These are phyloP conservation scores for Hyphodiscus sp. DNA, from an alignment of 2,329 filamentous ascomycete genomes.

Conservation along the genomic window DNA sequence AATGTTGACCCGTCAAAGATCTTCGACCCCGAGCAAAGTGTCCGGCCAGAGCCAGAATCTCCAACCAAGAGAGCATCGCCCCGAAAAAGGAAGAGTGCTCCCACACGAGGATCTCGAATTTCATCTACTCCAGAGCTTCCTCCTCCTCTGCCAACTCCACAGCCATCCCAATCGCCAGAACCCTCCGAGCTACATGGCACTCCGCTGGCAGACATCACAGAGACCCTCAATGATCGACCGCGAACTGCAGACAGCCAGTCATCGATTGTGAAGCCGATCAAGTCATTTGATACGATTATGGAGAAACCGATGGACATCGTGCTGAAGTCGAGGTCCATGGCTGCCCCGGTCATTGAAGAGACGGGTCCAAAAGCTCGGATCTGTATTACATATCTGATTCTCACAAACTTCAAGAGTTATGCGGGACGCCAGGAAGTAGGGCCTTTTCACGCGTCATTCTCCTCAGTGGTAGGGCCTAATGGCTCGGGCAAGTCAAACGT, in stretches of 20 bases:
- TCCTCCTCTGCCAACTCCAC: constrained; percentile 41
- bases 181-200: constrained; percentile 44
- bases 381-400: constrained; percentile 84
- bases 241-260: constrained; percentile 42
- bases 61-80: constrained; percentile 51
- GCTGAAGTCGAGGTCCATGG: constrained; percentile 71
- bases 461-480: constrained; percentile 94
- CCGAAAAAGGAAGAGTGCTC: constrained; percentile 62
- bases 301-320: constrained; percentile 94
- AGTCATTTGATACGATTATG: constrained; percentile 68
- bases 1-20: constrained; percentile 55
- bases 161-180: constrained; percentile 51
- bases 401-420: constrained; percentile 99
- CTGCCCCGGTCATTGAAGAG: constrained; percentile 63
- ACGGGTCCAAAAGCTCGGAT: constrained; percentile 75
- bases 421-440: constrained; percentile 92
- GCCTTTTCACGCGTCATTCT: constrained; percentile 94
- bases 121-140: constrained; percentile 28
- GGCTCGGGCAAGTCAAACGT: constrained; percentile 98
- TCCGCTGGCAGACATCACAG: constrained; percentile 69
- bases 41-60: constrained; percentile 42
- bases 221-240: constrained; percentile 56
- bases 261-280: constrained; percentile 61
- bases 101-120: constrained; percentile 21
- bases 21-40: constrained; percentile 49